Percentiles rank a stretch among this genome's conserved stretches.
These are phyloP conservation scores for Quercus mongolica DNA, from an alignment of 306 rosid genomes.

Conservation along the genomic window DNA sequence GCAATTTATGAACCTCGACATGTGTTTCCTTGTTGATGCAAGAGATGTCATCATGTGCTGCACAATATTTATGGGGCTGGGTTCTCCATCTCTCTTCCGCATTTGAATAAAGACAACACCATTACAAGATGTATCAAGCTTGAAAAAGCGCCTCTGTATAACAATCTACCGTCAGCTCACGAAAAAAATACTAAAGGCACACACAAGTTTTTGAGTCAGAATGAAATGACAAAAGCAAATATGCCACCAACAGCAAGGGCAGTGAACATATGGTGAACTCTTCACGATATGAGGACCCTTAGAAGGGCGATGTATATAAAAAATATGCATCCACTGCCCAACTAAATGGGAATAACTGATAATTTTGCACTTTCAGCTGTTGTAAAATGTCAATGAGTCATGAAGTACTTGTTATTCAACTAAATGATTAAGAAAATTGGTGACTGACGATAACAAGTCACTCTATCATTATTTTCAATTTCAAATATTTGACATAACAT, in stretches of 20 bases:
- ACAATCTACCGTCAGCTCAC: constrained; percentile 13
- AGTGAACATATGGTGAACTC: neutral
- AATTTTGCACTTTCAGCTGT: neutral
- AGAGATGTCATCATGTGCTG: constrained; percentile 72
- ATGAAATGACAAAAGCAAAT: neutral
- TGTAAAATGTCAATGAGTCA: neutral
- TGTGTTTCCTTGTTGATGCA: constrained; percentile 78
- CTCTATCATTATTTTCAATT: neutral
- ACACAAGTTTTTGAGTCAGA: neutral
- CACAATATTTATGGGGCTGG: constrained; percentile 71
- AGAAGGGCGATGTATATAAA: neutral
- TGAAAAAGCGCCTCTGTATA: constrained; percentile 66
- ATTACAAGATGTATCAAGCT: constrained; percentile 87
- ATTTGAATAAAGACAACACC: constrained; percentile 92
- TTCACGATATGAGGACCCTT: neutral
- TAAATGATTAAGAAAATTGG: neutral
- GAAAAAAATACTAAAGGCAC: constrained; percentile 1
- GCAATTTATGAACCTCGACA: constrained; percentile 65
- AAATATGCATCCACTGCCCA: neutral
- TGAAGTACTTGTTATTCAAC: neutral
- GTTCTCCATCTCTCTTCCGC: constrained; percentile 68
- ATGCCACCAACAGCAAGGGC: neutral
- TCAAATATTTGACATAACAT: neutral
- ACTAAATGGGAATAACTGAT: neutral
- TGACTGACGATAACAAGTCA: neutral